These are phyloP conservation scores for Candida ponderosae DNA, from an alignment of 805 yeast species.

Conservation along the genomic window DNA sequence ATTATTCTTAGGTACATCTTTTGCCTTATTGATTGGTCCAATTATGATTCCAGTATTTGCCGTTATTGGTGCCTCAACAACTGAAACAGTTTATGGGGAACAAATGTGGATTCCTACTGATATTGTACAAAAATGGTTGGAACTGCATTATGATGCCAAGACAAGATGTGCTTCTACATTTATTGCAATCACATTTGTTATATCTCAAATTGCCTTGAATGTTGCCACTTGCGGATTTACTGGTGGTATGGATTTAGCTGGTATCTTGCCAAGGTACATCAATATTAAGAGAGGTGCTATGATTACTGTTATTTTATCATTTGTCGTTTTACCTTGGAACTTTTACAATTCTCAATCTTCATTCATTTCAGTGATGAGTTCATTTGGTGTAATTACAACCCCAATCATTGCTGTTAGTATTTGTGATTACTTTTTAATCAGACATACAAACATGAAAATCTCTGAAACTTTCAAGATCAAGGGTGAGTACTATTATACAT, in stretches of 20 bases:
- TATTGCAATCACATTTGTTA: constrained; percentile 22
- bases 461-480: constrained; percentile 25
- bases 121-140: constrained; percentile 23
- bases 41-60: constrained; percentile 36
- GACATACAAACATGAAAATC: constrained; percentile 25
- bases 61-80: constrained; percentile 33
- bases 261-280: constrained; percentile 23
- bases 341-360: constrained; percentile 24
- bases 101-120: constrained; percentile 29
- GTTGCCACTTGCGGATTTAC: constrained; percentile 25
- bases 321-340: constrained; percentile 29
- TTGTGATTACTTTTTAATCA: constrained; percentile 30
- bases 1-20: constrained; percentile 13
- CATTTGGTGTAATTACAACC: constrained; percentile 27
- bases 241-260: constrained; percentile 32
- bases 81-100: constrained; percentile 25
- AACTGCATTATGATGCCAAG: constrained; percentile 21
- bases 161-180: constrained; percentile 30
- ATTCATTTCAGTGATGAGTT: constrained; percentile 25
- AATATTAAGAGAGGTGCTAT: constrained; percentile 27
- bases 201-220: constrained; percentile 24
- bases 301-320: constrained; percentile 22
- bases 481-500: constrained; percentile 25
- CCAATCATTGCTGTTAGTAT: constrained; percentile 28
- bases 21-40: constrained; percentile 25